phyloP scores from a whole-genome alignment of 2,329 filamentous ascomycete species.

The Exophiala bonariae region DNA sequence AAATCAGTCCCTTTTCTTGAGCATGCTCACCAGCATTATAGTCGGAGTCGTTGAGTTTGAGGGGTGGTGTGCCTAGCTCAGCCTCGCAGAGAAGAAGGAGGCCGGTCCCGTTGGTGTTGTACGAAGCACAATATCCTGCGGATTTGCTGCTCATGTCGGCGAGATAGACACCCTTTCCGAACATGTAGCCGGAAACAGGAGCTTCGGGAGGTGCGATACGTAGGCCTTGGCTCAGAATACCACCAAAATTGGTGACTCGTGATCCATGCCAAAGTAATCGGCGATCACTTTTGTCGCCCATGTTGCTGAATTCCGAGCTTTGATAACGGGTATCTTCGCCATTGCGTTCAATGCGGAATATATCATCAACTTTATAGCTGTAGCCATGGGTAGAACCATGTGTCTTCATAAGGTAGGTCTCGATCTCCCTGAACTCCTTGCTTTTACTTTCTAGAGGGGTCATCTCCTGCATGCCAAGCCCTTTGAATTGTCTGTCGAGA shows the following conservation, averaged over 20 bases:
- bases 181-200: conserved; percentile 80
- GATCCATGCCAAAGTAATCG: conserved; percentile 87
- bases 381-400: conserved; percentile 66
- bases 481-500: conserved; percentile 71
- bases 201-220: conserved; percentile 82
- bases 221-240: conserved; percentile 82
- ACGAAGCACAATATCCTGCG: conserved; percentile 70
- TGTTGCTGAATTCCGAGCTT: conserved; percentile 52
- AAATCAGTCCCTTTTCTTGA: conserved; percentile 58
- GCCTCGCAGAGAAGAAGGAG: conserved; percentile 82
- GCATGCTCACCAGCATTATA: conserved; percentile 67
- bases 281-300: conserved; percentile 59
- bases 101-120: conserved; percentile 66
- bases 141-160: conserved; percentile 84
- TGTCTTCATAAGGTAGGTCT: conserved; percentile 66
- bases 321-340: conserved; percentile 72
- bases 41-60: conserved; percentile 58
- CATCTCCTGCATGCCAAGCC: conserved; percentile 75
- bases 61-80: conserved; percentile 74
- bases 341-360: conserved; percentile 78
- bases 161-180: conserved; percentile 85
- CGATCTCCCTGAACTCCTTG: conserved; percentile 65
- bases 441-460: conserved; percentile 60
- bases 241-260: conserved; percentile 78
- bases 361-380: conserved; percentile 59